Conservation (phyloP, 306 rosid species). For the Ormosia semicastrata region DNA sequence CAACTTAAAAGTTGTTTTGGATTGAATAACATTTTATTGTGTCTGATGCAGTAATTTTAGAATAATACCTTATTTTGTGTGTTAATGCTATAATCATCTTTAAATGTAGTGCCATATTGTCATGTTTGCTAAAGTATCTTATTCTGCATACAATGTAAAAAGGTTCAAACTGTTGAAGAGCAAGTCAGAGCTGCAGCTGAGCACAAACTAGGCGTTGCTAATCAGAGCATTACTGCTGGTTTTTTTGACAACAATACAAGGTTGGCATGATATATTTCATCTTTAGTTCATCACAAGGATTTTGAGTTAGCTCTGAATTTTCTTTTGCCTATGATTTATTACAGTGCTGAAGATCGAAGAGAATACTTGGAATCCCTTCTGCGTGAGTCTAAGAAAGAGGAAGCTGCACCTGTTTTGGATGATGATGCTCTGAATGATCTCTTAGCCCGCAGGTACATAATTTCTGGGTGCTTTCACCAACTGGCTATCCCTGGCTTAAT, state of each 20-base stretch:
- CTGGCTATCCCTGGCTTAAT: conserved; percentile 16
- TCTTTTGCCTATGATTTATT: conserved; percentile 31
- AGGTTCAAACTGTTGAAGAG: conserved; percentile 99
- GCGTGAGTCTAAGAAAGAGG: conserved; percentile 98
- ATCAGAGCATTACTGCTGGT: conserved; percentile 99
- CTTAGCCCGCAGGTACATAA: conserved; percentile 87
- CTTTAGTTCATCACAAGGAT: neutral
- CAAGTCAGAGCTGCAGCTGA: conserved; percentile 99
- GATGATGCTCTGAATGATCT: conserved; percentile 95
- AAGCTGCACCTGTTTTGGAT: conserved; percentile 95
- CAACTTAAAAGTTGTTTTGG: neutral
- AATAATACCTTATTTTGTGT: neutral
- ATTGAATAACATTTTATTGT: neutral
- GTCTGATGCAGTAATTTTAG: neutral
- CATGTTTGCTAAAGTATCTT: conserved; percentile 26
- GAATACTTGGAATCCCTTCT: conserved; percentile 96
- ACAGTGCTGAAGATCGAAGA: conserved; percentile 98
- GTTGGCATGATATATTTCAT: conserved; percentile 35
- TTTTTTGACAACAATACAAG: conserved; percentile 99
- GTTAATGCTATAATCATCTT: neutral
- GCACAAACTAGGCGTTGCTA: conserved; percentile 99
- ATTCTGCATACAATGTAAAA: conserved; percentile 17
- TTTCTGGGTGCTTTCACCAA: conserved; percentile 11
- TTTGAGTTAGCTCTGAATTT: conserved; percentile 28
- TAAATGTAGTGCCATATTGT: conserved; percentile 2